Base-by-base conservation (phyloP, 2,329 filamentous ascomycete species). In the Cryphonectria naterciae region DNA sequence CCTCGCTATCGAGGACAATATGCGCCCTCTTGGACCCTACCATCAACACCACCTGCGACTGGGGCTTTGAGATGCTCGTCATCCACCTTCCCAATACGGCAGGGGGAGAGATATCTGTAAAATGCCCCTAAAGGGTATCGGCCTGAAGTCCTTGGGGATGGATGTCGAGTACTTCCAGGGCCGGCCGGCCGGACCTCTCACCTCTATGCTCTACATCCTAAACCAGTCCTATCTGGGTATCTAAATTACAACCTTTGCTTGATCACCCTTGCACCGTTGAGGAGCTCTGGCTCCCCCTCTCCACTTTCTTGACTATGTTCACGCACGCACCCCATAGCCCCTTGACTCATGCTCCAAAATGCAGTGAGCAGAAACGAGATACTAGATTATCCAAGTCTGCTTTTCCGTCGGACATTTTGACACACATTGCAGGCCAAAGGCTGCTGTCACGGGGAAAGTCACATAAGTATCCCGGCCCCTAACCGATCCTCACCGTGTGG, bases 401-500 rank as follows among this genome's bases (percentile, higher is more conserved):
- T 10, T 35, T 25, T 35, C 56, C 28, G 56, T 28, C 13, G 15
- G 19, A 22, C 4, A 2, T 4, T 60, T 22, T 35, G 13, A 35
- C 25, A 22, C 13, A 22, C 2, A 43, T 43, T 15, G 41, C 41
- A 17, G 3, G 13, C 5, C 2, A 35, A 39, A 39, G n/a, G 10
- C 8, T n/a, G 22, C 10, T 13, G 49, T 54, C 10, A 54, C 2
- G 49, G 49, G 10, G 6, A 54, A 25, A 4, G 41, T n/a, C 28
- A 65, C 22, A 17, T 35, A 5, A 37, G 11, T 7, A 49, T 49
- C 22, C 49, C 49, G 32, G 32, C 49, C 49, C 64, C 46, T 32
- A 66, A 37, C 19, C 11, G 11, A 58, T 19, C 32, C 15, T 22
- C 49, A 56, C 65, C 65, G 58, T 66, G 65, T 67, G 65, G 54